Conservation (phyloP, 202 grass and related monocot genomes). For the Carex sylvatica region DNA sequence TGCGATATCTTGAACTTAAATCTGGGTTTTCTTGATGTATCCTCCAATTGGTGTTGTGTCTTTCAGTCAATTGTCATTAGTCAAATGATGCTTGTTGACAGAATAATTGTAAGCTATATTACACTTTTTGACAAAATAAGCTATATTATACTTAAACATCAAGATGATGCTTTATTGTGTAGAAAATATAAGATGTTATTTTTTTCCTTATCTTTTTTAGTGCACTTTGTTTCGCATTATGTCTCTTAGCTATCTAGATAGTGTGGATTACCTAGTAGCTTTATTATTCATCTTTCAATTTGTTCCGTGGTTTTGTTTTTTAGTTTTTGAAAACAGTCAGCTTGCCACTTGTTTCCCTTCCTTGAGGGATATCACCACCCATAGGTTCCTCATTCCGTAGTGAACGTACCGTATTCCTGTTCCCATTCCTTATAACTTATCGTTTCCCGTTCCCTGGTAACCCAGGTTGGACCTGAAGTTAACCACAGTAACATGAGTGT, state of each 20-base stretch:
- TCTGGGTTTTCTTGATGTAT: conserved; percentile 3
- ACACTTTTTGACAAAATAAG: not conserved
- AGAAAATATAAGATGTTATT: not conserved
- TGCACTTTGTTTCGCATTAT: not conserved
- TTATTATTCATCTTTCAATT: not conserved
- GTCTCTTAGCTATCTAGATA: not conserved
- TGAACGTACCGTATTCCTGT: too few species aligned
- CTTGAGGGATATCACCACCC: too few species aligned
- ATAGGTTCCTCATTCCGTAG: too few species aligned
- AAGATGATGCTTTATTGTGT: not conserved
- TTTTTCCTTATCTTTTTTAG: not conserved
- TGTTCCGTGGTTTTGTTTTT: not conserved
- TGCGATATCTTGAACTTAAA: conserved; percentile 8
- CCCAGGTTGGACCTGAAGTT: not conserved
- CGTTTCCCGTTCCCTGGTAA: too few species aligned
- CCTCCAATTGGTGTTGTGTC: not conserved
- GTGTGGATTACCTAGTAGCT: not conserved
- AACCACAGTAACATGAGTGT: not conserved
- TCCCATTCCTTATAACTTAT: too few species aligned
- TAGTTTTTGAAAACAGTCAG: not conserved
- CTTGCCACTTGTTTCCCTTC: not conserved
- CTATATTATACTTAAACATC: not conserved
- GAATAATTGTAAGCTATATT: not conserved
- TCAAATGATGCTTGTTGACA: not conserved
- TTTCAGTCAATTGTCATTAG: not conserved